A percentile compares a stretch with the other conserved stretches of the same genome.
Evolutionary conservation across 1,284 basidiomycete genomes (phyloP).

Genomic region (Grifola frondosa): DNA sequence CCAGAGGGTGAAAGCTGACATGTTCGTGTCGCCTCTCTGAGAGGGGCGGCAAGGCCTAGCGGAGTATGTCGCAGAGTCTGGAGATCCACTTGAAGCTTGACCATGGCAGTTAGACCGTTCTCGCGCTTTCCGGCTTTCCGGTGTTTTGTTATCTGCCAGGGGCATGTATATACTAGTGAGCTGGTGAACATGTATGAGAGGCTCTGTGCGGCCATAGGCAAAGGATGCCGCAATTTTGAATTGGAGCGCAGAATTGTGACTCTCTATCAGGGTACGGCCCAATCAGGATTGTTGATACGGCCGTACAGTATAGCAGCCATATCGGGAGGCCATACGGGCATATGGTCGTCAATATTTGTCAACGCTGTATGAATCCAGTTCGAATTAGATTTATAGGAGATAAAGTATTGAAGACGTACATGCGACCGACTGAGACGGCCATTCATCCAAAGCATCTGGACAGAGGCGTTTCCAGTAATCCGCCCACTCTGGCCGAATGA

Average conservation of each 20-base stretch:
- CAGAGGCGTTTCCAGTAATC: constrained; percentile 85
- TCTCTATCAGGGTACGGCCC: constrained; percentile 56
- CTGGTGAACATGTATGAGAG: constrained; percentile 48
- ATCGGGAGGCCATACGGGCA: constrained; percentile 72
- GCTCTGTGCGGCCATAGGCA: constrained; percentile 59
- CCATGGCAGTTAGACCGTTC: constrained; percentile 60
- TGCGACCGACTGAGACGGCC: constrained; percentile 49
- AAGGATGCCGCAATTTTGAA: constrained; percentile 56
- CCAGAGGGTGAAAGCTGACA: constrained; percentile 77
- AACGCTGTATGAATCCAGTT: constrained; percentile 33
- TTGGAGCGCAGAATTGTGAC: constrained; percentile 45
- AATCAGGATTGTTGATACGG: constrained; percentile 63
- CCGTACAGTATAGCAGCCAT: constrained; percentile 63
- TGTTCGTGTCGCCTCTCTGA: constrained; percentile 80
- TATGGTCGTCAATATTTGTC: constrained; percentile 56
- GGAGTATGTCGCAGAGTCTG: constrained; percentile 58
- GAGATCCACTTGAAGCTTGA: constrained; percentile 47
- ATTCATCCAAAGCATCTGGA: constrained; percentile 55
- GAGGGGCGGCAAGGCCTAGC: constrained; percentile 74
- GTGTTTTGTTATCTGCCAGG: constrained; percentile 50
- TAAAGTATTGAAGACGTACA: constrained; percentile 37
- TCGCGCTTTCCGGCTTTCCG: constrained; percentile 58
- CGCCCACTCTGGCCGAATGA: constrained; percentile 77
- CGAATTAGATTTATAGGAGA: background rate
- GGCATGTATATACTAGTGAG: constrained; percentile 55